Conservation (phyloP, 2,329 filamentous ascomycete genomes). For the Paraphoma sp. region DNA sequence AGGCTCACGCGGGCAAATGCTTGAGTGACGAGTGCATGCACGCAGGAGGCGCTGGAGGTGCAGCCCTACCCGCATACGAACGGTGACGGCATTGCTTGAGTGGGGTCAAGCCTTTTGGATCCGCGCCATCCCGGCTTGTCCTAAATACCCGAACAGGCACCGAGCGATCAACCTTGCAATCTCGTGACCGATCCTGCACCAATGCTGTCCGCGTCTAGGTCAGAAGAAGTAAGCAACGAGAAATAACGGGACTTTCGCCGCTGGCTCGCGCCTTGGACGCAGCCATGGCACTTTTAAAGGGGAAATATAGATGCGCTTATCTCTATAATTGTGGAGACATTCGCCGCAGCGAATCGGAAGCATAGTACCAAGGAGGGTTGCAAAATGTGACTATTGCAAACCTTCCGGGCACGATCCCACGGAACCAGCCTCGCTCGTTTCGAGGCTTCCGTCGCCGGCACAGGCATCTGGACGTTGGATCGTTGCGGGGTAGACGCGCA, state of each 20-base stretch:
- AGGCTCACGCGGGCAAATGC: background rate
- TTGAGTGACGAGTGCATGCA: slow-evolving; percentile 4
- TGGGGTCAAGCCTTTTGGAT: slow-evolving; percentile 27
- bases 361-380: background rate
- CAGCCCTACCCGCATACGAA: background rate
- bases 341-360: background rate
- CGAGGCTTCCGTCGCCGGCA: background rate
- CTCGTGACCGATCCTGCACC: slow-evolving; percentile 3
- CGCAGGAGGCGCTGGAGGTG: slow-evolving; percentile 1
- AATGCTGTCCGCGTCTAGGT: slow-evolving; percentile 20
- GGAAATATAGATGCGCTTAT: slow-evolving; percentile 2
- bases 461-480: background rate
- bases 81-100: slow-evolving; percentile 6
- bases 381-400: background rate
- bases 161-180: slow-evolving; percentile 10
- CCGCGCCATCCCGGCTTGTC: slow-evolving; percentile 28
- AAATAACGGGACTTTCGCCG: slow-evolving; percentile 2
- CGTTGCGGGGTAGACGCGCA: background rate
- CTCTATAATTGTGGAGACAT: background rate
- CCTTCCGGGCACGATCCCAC: too few species aligned
- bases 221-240: slow-evolving; percentile 22
- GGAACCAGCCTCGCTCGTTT: background rate
- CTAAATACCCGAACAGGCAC: slow-evolving; percentile 21
- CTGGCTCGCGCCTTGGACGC: background rate
- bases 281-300: background rate